These are phyloP conservation scores for Rhododendron williamsianum DNA, from an alignment of 148 eudicot species.

Conservation along the genomic window DNA sequence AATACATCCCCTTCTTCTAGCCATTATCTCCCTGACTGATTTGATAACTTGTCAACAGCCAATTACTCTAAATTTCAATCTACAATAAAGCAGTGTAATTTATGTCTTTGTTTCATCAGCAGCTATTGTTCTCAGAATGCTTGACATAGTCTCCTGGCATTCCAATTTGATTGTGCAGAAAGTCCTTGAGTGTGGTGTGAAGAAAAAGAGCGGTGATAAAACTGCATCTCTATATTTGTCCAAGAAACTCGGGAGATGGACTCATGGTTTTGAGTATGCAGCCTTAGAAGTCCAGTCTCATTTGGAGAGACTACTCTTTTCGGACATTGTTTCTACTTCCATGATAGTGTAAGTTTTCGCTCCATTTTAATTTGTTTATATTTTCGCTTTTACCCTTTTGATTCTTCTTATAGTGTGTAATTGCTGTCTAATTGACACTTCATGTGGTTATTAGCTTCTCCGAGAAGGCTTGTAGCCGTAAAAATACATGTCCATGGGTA, in stretches of 20 bases:
- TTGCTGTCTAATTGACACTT: constrained; percentile 15
- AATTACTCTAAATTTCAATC: not conserved
- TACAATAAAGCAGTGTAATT: not conserved
- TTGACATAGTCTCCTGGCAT: not conserved
- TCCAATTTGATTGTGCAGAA: constrained; percentile 43
- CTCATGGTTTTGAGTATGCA: constrained; percentile 77
- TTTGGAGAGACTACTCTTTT: constrained; percentile 63
- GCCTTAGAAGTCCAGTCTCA: constrained; percentile 79
- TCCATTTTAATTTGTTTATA: not conserved
- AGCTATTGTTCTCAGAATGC: not conserved
- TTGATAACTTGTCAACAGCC: not conserved
- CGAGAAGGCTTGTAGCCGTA: constrained; percentile 28
- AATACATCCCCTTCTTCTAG: too few species aligned
- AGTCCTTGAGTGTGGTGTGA: constrained; percentile 81
- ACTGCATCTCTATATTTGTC: constrained; percentile 67
- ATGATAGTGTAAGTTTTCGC: constrained; percentile 50
- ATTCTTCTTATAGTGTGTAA: not conserved
- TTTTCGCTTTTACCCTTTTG: not conserved
- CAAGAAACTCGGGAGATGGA: constrained; percentile 50
- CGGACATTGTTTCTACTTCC: constrained; percentile 63
- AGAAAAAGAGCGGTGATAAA: constrained; percentile 47
- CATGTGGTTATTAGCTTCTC: constrained; percentile 44
- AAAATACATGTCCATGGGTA: constrained; percentile 66
- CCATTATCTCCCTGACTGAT: not conserved
- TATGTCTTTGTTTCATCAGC: not conserved